phyloP scores from a whole-genome alignment of 805 yeast genomes.

The Debaryomyces castellii region DNA sequence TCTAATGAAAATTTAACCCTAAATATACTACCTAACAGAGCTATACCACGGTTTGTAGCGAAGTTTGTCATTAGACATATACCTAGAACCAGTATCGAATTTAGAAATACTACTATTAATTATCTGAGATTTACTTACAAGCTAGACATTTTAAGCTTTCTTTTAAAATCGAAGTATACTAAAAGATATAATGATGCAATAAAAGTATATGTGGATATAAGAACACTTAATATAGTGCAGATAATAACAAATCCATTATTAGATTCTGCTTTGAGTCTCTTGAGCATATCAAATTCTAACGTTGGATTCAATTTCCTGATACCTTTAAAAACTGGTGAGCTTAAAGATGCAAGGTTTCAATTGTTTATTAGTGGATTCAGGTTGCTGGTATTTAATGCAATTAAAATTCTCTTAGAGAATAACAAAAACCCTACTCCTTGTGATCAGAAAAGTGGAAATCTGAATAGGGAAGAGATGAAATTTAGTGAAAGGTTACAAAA shows the following conservation, averaged over 20 bases:
- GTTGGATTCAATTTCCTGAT: constrained; percentile 14
- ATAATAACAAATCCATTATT: background rate
- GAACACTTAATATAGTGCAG: constrained; percentile 2
- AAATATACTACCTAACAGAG: constrained; percentile 3
- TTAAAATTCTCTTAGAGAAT: constrained; percentile 13
- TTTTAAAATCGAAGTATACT: constrained; percentile 18
- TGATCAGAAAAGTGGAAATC: too few species aligned
- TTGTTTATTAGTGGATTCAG: constrained; percentile 21
- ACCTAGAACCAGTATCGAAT: constrained; percentile 23
- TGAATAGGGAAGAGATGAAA: background rate
- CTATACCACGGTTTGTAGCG: constrained; percentile 17
- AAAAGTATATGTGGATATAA: constrained; percentile 14
- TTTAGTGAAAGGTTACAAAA: background rate
- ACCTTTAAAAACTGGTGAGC: constrained; percentile 14
- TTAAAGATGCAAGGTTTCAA: constrained; percentile 17
- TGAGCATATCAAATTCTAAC: constrained; percentile 9
- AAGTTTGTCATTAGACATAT: constrained; percentile 15
- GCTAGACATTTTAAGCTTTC: constrained; percentile 21
- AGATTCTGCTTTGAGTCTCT: constrained; percentile 5
- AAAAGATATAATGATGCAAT: constrained; percentile 13
- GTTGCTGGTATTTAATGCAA: constrained; percentile 18
- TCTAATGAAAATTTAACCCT: background rate
- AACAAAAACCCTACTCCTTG: background rate
- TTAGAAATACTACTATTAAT: constrained; percentile 8
- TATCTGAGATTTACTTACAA: constrained; percentile 5